Evolutionary conservation across 441 rosid species (phyloP).

Genomic region (Gossypium trilobum): DNA sequence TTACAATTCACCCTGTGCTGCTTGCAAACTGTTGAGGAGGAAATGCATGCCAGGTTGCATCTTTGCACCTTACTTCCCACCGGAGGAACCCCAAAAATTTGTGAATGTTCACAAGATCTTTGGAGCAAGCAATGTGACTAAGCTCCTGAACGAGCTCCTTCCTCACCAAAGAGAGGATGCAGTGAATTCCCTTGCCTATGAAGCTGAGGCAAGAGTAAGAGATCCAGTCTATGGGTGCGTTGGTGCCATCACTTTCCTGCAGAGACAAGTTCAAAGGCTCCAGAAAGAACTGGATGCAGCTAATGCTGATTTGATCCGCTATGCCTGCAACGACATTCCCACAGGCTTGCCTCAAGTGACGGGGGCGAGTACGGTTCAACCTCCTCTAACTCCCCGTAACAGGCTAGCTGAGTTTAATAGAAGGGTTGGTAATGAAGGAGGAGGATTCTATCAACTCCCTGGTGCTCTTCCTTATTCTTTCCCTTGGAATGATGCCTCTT

Average conservation of each 20-base stretch:
- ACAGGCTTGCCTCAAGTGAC: constrained; percentile 29
- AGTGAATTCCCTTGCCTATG: constrained; percentile 83
- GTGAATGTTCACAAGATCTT: constrained; percentile 91
- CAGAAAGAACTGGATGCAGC: constrained; percentile 86
- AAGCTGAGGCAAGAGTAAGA: constrained; percentile 90
- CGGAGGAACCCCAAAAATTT: constrained; percentile 94
- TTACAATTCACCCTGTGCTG: constrained; percentile 94
- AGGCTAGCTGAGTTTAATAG: constrained; percentile 28
- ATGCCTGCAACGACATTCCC: constrained; percentile 50
- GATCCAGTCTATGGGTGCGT: constrained; percentile 92
- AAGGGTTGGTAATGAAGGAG: constrained; percentile 34
- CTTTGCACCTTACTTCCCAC: constrained; percentile 91
- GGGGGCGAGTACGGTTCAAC: constrained; percentile 31
- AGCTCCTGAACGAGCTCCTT: constrained; percentile 77
- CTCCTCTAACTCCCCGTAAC: constrained; percentile 27
- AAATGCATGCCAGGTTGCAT: constrained; percentile 90
- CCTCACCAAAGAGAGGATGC: constrained; percentile 97
- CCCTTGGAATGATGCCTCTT: constrained; percentile 52
- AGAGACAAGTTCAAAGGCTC: constrained; percentile 75
- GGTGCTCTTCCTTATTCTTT: constrained; percentile 35
- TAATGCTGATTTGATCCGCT: constrained; percentile 70
- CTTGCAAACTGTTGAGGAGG: constrained; percentile 90
- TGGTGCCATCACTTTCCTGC: constrained; percentile 89
- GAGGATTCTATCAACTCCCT: constrained; percentile 36
- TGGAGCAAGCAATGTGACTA: constrained; percentile 88